Conservation (phyloP, 108 stramenopile species). For the Cyclotella baltica region DNA sequence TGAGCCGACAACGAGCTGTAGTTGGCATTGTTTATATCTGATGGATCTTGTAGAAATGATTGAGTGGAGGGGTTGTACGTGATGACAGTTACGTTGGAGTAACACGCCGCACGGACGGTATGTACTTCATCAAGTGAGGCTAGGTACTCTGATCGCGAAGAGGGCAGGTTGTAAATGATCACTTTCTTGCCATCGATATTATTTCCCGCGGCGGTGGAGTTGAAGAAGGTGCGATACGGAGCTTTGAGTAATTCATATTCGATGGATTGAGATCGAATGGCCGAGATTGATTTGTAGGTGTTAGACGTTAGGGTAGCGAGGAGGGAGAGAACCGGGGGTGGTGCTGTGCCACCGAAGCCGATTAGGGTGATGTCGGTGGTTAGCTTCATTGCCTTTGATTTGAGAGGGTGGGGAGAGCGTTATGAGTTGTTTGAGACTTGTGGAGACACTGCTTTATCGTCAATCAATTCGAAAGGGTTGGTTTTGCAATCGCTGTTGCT, state of each 20-base stretch:
- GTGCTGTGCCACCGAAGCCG: constrained; percentile 85
- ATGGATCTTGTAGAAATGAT: constrained; percentile 10
- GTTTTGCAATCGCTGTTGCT: no score
- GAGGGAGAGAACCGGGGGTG: constrained; percentile 71
- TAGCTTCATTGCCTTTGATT: constrained; percentile 2
- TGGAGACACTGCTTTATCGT: no score
- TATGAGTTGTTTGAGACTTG: no score
- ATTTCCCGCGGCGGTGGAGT: constrained; percentile 21
- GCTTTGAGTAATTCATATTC: constrained; percentile 67
- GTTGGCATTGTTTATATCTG: constrained; percentile 31
- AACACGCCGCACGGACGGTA: constrained; percentile 67
- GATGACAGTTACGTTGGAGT: constrained; percentile 34
- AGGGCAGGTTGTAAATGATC: constrained; percentile 80
- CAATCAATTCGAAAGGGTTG: no score
- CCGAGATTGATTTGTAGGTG: constrained; percentile 55
- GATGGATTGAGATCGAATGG: constrained; percentile 70
- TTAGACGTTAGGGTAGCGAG: constrained; percentile 55
- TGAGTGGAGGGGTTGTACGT: constrained; percentile 37
- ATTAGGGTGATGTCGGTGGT: constrained; percentile 47
- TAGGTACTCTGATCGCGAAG: constrained; percentile 77
- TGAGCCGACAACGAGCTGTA: constrained; percentile 25
- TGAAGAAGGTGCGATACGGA: constrained; percentile 78
- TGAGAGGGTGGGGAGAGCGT: no score
- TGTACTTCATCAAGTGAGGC: constrained; percentile 61
- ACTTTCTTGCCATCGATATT: constrained; percentile 29